phyloP scores from a whole-genome alignment of 164 flowering plant species.

The Protea cynaroides region DNA sequence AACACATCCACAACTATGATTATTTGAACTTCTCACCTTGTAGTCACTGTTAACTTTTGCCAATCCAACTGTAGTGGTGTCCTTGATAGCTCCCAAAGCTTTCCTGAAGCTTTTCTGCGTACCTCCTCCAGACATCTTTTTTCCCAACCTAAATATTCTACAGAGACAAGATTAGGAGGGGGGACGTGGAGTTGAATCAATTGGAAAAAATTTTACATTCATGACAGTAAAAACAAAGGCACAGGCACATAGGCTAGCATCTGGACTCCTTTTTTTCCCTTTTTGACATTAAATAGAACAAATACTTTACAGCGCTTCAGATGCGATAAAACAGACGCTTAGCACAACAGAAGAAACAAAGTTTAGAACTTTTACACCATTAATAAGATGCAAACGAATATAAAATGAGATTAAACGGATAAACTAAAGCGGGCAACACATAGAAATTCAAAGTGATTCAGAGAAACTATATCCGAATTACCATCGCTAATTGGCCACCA shows the following conservation, averaged over 20 bases:
- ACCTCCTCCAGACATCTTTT: conserved; percentile 78
- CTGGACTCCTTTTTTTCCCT: neutral
- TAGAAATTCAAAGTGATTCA: neutral
- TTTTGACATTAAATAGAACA: too few species aligned
- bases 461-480: neutral
- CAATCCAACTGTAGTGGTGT: conserved; percentile 86
- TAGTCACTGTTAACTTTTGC: conserved; percentile 97
- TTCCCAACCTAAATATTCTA: conserved; percentile 24
- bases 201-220: neutral
- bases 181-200: neutral
- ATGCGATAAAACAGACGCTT: neutral
- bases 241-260: neutral
- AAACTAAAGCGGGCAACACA: neutral
- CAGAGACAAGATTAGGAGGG: neutral
- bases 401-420: neutral
- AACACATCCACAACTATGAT: neutral
- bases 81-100: conserved; percentile 93
- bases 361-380: neutral
- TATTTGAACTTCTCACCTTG: conserved; percentile 48
- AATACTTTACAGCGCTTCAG: neutral
- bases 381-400: neutral
- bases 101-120: conserved; percentile 81
- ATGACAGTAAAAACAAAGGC: too few species aligned
- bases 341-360: neutral
- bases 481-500: neutral